phyloP scores from a whole-genome alignment of 495 filamentous ascomycete genomes.

The Hyaloscypha hepaticicola region DNA sequence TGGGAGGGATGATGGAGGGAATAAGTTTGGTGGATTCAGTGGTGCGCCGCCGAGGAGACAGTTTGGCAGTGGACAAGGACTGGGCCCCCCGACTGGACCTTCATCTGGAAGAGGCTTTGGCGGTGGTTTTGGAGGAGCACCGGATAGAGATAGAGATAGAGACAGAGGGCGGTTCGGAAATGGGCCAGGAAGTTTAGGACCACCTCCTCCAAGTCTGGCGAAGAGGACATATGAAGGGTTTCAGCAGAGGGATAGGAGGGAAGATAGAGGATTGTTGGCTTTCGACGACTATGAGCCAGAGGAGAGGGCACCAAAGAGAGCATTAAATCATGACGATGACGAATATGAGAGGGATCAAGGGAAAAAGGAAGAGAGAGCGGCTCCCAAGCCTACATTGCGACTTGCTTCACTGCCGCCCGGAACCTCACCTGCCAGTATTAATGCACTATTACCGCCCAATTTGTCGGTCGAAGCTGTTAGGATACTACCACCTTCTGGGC shows the following conservation, averaged over 20 bases:
- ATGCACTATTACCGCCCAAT: slow-evolving; percentile 64
- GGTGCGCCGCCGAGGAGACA: slow-evolving; percentile 48
- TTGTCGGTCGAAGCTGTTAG: slow-evolving; percentile 76
- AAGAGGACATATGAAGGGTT: slow-evolving; percentile 47
- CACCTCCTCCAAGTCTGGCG: slow-evolving; percentile 50
- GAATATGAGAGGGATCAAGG: slow-evolving; percentile 31
- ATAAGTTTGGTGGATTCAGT: slow-evolving; percentile 2
- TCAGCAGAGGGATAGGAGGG: slow-evolving; percentile 36
- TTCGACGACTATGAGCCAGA: slow-evolving; percentile 51
- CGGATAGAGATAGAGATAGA: slow-evolving; percentile 35
- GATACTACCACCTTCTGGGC: slow-evolving; percentile 62
- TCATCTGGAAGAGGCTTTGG: slow-evolving; percentile 30
- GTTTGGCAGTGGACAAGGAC: slow-evolving; percentile 41
- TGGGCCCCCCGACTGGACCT: slow-evolving; percentile 26
- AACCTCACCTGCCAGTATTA: slow-evolving; percentile 71
- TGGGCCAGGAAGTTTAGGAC: slow-evolving; percentile 76
- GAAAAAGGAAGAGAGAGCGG: slow-evolving; percentile 56
- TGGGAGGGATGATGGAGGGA: slow-evolving; percentile 35
- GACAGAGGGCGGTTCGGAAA: slow-evolving; percentile 38
- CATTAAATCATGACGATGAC: slow-evolving; percentile 53
- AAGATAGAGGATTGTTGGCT: slow-evolving; percentile 42
- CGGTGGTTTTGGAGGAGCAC: slow-evolving; percentile 39
- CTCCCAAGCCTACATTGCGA: slow-evolving; percentile 84
- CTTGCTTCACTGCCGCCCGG: slow-evolving; percentile 60
- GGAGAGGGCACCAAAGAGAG: slow-evolving; percentile 38